Base-by-base conservation (phyloP, 106 monocot genomes). In the Iris macrosiphon region DNA sequence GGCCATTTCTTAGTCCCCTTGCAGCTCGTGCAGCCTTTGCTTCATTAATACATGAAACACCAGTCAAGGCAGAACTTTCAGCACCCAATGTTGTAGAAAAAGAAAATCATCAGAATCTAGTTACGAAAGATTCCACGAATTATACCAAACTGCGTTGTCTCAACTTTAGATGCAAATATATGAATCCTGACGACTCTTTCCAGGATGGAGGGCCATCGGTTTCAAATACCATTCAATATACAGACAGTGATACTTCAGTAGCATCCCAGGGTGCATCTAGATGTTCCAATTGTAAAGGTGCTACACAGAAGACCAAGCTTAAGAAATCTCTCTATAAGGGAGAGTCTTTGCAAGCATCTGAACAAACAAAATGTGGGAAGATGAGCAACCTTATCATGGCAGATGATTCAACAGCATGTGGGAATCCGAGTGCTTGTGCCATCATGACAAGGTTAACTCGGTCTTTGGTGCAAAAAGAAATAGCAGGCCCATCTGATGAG, bases 1-100 rank as follows among this genome's bases (percentile, higher is more conserved):
- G 56, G 52, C 55, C 64, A 46, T 62, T 77, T 62, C 73, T 83
- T 21, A 78, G 54, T 40, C 83, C 83, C 30, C 69, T 83, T 31
- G 83, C 77, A 59, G 83, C 77, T 57, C 69, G 78, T 61, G 83
- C 83, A 57, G 83, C 83, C 52, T 48, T 83, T 38, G 83, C 83
- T 55, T 83, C 77, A 52, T 42, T 66, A 35, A 29, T 83, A 8
- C 68, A 62, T 70, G 78, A 69, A 70, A 24, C 70, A 15, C 69
- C 68, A 26, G n/a, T 48, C 2, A 46, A 39, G 55, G n/a, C 31
- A 40, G 53, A 75, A 29, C 20, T 66, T 18, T 30, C 34, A 7
- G 31, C 38, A 21, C 16, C 14, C 51, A 33, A 8, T 20, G n/a
- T n/a, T n/a, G 17, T 41, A 35, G 64, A 49, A 25, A 43, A 49